phyloP scores from a whole-genome alignment of 352 stramenopile species.

The Globisporangium radiosum region DNA sequence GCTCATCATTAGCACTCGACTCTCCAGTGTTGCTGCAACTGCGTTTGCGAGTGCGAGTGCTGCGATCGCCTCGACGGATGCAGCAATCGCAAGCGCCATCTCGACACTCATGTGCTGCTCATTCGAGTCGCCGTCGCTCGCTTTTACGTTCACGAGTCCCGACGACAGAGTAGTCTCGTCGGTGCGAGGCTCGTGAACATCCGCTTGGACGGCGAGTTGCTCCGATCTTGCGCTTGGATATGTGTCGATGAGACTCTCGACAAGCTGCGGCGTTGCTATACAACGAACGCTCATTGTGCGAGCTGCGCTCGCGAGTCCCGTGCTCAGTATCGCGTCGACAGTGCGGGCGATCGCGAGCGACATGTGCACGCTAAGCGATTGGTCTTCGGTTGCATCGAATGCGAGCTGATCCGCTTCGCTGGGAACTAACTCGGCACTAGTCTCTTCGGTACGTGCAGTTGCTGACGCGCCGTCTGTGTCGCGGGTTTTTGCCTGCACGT shows the following conservation, averaged over 20 bases:
- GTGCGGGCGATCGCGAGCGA: constrained; percentile 19
- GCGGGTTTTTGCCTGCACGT: too few species aligned
- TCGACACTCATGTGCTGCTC: constrained; percentile 3
- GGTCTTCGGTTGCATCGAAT: background rate
- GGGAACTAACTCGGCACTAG: too few species aligned
- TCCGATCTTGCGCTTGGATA: background rate
- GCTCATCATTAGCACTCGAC: too few species aligned
- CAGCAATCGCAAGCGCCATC: constrained; percentile 1
- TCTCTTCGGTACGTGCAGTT: too few species aligned
- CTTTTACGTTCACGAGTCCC: too few species aligned
- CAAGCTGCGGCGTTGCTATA: background rate
- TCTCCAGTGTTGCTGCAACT: background rate
- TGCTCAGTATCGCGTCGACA: constrained; percentile 19
- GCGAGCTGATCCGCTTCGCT: too few species aligned
- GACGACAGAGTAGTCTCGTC: too few species aligned
- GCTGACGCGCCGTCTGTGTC: too few species aligned
- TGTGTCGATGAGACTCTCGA: too few species aligned
- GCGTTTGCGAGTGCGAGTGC: background rate
- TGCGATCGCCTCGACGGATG: background rate
- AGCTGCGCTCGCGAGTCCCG: constrained; percentile 16
- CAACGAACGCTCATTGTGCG: background rate
- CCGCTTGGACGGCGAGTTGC: too few species aligned
- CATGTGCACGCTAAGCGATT: constrained; percentile 14
- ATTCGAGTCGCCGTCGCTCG: background rate
- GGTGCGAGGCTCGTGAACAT: too few species aligned